Base-by-base conservation (phyloP, 352 stramenopile species). In the Phytopythium aichiense region DNA sequence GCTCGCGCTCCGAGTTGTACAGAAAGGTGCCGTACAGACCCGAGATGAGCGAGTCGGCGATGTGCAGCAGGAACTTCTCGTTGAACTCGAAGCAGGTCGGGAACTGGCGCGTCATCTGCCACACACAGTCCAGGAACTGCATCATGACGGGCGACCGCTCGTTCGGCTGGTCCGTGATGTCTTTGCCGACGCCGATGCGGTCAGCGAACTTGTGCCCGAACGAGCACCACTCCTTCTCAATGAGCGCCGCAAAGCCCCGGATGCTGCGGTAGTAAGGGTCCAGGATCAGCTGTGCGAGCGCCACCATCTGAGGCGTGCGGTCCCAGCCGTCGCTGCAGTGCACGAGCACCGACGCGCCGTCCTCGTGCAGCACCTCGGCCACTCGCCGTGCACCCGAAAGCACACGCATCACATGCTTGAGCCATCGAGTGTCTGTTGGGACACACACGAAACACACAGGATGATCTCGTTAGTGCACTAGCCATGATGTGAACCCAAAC, bases 341-440 rank as follows among this genome's bases (percentile, higher is more conserved):
- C 31, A 96, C 87, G 7, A 95, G 69, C 33, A 95, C 87, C 1
- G 81, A 91, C 15, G 86, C 84, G 37, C 84, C 84, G 53, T 92
- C 82, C 71, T 95, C 86, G 51, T 95, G 86, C 4, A 95, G 73
- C n/a, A 93, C 78, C 48, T 94, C 80, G 20, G 87, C 84, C 38
- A 95, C 78, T 37, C 83, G 74, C 25, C 77, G 72, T 1, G 84
- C 87, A 0, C 87, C 87, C 0, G 81, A 89, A 3, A 95, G 62
- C 16, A 95, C 83, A 22, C 88, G 81, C 69, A 98, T 98, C 20
- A 99, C 85, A 68, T 99, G 94, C 58, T 94, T 95, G 25, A 99
- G 79, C 98, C 98, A 99, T 46, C 94, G 89, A 11, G 95, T 98
- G 65, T 98, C 92, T 94, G 56, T 28, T 4, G 35, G 63, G 23